Conservation (phyloP, 768 basidiomycete species). For the Pleurotus tuber-regium region DNA sequence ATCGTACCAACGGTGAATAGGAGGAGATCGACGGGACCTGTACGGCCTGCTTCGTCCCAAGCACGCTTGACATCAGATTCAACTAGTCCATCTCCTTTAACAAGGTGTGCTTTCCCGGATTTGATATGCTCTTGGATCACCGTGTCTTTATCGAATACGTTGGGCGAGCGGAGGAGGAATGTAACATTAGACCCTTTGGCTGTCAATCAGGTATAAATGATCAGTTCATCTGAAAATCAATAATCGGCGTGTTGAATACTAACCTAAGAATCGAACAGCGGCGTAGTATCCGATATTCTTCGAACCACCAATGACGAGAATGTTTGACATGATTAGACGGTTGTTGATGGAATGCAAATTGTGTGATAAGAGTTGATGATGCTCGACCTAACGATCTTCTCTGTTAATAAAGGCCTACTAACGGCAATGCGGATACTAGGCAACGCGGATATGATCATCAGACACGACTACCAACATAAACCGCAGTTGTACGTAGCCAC, state of each 20-base stretch:
- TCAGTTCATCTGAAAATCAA: not conserved
- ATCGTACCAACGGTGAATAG: conserved; percentile 64
- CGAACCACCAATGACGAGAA: conserved; percentile 48
- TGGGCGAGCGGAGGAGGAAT: conserved; percentile 54
- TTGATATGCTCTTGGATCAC: conserved; percentile 49
- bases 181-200: conserved; percentile 60
- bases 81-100: conserved; percentile 61
- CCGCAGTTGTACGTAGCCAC: no score
- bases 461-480: no score
- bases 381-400: no score
- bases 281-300: conserved; percentile 55
- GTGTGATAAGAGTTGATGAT: no score
- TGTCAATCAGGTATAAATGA: conserved; percentile 24
- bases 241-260: conserved; percentile 12
- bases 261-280: conserved; percentile 46
- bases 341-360: not conserved
- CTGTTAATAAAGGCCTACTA: no score
- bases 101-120: conserved; percentile 48
- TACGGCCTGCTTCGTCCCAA: conserved; percentile 39
- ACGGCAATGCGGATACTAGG: no score
- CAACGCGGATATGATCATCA: no score
- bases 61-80: conserved; percentile 47
- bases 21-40: conserved; percentile 46
- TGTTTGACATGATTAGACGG: not conserved
- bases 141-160: conserved; percentile 52